Evolutionary conservation across 1,284 basidiomycete genomes (phyloP), one percentile per base, ranked within the genome.

Genomic region (Apiotrichum gracile): DNA sequence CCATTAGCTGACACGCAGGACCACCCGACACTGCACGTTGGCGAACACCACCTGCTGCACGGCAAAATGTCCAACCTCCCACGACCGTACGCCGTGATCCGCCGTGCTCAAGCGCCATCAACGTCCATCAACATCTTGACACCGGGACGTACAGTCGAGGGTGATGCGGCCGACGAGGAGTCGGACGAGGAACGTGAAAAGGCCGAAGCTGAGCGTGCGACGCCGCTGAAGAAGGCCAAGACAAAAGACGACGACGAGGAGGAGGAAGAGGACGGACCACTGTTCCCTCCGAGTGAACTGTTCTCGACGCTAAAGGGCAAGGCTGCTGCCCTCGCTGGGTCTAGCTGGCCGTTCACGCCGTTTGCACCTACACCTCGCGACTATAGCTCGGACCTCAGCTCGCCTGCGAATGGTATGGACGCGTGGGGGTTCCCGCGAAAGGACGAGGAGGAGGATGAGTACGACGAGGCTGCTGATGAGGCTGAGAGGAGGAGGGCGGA

Each of bases 21-120:
- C 60, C 87, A 86, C 63, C 84, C 88, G 1, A 88, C 85, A 0
- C 78, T 96, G 5, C 77, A 81, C 57, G 86, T 96, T 52, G 91
- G 91, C 8, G 58, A 60, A 49, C 85, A 93, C 72, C 88, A 96
- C 67, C 78, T 91, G 17, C 82, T 96, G 1, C 91, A 96, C 68
- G 91, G 91, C 44, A 90, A 88, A 67, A 79, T 94, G 52, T 80
- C 84, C 34, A 80, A 78, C 40, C 79, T 96, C 12, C 73, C 84
- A 1, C 90, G 87, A 66, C 88, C 89, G 0, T 79, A 88, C 41
- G 90, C 85, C 1, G 81, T 91, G 10, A 74, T 76, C 29, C 65
- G 72, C 5, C 55, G 65, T 8, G 65, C 56, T 2, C 48, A 55
- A 16, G 55, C 49, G 13, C 27, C 45, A n/a, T 22, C 48, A 5